phyloP scores from a whole-genome alignment of 148 eudicot species.

The Rhododendron ovatum region DNA sequence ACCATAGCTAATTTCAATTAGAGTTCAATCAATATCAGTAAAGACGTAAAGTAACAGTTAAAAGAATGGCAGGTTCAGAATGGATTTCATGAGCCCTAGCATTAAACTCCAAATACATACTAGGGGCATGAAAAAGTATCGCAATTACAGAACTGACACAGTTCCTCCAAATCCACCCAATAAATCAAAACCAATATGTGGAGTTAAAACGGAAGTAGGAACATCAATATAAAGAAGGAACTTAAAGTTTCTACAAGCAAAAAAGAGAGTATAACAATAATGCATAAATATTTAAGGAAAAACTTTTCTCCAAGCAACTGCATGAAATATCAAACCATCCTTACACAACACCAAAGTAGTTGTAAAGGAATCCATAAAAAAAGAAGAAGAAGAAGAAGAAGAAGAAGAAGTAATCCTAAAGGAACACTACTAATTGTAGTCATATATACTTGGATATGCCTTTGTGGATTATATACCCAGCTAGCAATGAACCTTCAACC shows the following conservation, averaged over 20 bases:
- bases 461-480: not conserved
- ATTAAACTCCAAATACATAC: not conserved
- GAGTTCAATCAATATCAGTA: not conserved
- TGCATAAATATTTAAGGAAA: not conserved
- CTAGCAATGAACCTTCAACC: not conserved
- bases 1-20: not conserved
- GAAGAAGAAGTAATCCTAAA: not conserved
- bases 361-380: not conserved
- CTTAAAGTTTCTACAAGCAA: not conserved
- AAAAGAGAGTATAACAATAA: not conserved
- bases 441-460: not conserved
- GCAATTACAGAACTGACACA: not conserved
- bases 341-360: not conserved
- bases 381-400: no score
- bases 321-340: not conserved
- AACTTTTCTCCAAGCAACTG: not conserved
- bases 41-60: not conserved
- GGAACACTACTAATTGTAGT: not conserved
- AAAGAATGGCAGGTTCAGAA: not conserved
- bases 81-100: not conserved
- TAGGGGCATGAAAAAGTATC: not conserved
- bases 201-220: not conserved
- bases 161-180: not conserved
- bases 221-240: not conserved
- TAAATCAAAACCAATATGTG: not conserved